Evolutionary conservation across 768 basidiomycete species (phyloP).

Genomic region (Suillus discolor): DNA sequence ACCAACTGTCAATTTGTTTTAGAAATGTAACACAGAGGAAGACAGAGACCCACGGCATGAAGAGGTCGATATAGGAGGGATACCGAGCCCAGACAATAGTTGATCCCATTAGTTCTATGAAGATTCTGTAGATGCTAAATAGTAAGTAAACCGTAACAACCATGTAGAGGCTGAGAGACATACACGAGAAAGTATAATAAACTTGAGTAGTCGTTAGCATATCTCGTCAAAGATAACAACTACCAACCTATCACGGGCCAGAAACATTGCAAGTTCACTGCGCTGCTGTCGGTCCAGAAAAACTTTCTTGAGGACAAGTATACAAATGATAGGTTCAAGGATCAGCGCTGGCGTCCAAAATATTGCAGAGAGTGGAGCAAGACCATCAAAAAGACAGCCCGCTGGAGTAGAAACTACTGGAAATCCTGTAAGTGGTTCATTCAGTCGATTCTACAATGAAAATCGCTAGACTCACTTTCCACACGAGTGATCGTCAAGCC

Average conservation of each 20-base stretch:
- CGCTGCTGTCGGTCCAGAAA: conserved; percentile 7
- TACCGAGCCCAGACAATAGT: conserved; percentile 22
- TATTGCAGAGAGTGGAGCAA: conserved; percentile 21
- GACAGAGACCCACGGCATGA: conserved; percentile 24
- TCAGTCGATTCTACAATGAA: background rate
- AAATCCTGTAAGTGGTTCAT: conserved; percentile 14
- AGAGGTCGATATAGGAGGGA: conserved; percentile 22
- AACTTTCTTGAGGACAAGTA: conserved; percentile 24
- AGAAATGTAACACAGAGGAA: background rate
- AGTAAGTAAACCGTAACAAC: background rate
- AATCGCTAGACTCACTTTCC: conserved; percentile 8
- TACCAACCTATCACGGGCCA: conserved; percentile 17
- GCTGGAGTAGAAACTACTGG: conserved; percentile 23
- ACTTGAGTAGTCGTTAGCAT: conserved; percentile 8
- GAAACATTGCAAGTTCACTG: conserved; percentile 8
- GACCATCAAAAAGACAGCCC: conserved; percentile 24
- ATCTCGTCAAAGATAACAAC: background rate
- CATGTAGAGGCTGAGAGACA: conserved; percentile 4
- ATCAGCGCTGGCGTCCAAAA: conserved; percentile 29
- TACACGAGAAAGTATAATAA: conserved; percentile 26
- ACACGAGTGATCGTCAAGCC: conserved; percentile 11
- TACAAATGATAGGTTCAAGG: conserved; percentile 26
- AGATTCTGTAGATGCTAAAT: conserved; percentile 16
- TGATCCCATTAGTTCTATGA: conserved; percentile 18
- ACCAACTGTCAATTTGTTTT: conserved; percentile 21